phyloP scores from a whole-genome alignment of 129 eudicot species.

The Rutidosis leptorrhynchoides region DNA sequence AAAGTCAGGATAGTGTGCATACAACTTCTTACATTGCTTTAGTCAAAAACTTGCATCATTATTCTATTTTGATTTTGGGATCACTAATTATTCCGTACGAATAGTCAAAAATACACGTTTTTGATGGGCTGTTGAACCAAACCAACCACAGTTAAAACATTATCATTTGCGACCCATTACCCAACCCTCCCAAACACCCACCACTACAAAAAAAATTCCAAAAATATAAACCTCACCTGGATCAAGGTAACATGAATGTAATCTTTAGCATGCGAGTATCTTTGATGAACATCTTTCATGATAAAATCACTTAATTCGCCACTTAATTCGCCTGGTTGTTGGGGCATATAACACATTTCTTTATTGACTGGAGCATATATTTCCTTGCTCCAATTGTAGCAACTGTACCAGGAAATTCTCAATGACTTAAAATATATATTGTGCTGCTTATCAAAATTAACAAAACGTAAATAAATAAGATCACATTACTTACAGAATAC shows the following conservation, averaged over 20 bases:
- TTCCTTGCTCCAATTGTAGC: too few relatives aligned
- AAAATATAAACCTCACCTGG: conserved; percentile 53
- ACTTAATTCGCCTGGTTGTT: too few relatives aligned
- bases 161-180: neutral
- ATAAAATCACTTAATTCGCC: conserved; percentile 98
- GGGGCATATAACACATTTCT: too few relatives aligned
- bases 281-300: conserved; percentile 77
- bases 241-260: conserved; percentile 87
- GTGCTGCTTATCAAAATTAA: too few relatives aligned
- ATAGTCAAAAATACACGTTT: too few relatives aligned
- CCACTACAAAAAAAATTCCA: conserved; percentile 2
- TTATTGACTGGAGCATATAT: too few relatives aligned
- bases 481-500: too few relatives aligned
- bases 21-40: neutral
- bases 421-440: too few relatives aligned
- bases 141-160: neutral
- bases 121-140: neutral
- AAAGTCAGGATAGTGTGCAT: neutral
- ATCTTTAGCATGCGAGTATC: conserved; percentile 88
- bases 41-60: neutral
- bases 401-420: too few relatives aligned
- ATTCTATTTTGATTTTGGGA: neutral
- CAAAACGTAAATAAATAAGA: too few relatives aligned
- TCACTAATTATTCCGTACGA: neutral
- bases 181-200: neutral